Evolutionary conservation across 768 basidiomycete species (phyloP), one percentile per base, ranked within the genome.

Genomic region (Filobasidium wieringae): DNA sequence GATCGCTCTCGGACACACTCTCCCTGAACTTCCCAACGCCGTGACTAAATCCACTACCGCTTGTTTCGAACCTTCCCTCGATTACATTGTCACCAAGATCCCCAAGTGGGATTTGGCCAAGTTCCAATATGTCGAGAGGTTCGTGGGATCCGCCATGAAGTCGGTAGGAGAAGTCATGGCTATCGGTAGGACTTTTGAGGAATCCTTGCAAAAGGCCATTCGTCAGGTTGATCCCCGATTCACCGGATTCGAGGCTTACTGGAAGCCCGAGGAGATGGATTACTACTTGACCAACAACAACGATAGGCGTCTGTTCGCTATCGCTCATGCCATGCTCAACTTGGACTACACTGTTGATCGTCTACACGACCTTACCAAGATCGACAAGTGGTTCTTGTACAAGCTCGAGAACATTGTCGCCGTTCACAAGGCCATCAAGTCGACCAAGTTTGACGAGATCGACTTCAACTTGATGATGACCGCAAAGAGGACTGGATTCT

Each of bases 151-250:
- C 2, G 83, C 93, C 17, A 97, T 99, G 95, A 99, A 99, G 76
- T 91, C 88, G 15, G 95, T 99, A 55, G 95, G 95, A 55, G 95
- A 99, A 75, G 93, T 99, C 70, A 99, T 99, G 95, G 93, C 93
- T 64, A 96, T 99, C 66, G 95, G 95, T 34, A 86, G 95, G 64
- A 99, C 95, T 0, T 99, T 96, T 66, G 95, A 99, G 75, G 95
- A 99, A 74, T 89, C 87, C 68, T 79, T 99, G 69, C 95, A 97
- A 73, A 99, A 99, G 76, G 95, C 95, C 49, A 87, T 99, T 60
- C 86, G 95, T 62, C 90, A 95, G 78, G 87, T 97, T 34, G 93
- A 97, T 73, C 95, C 95, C 29, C 82, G 87, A 30, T 99, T 88
- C 83, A 83, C 86, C 70, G 95, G 95, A 4, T 99, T 99, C 69